Base-by-base conservation (phyloP, 31 red algal genomes). In the Bonnemaisonia californica region DNA sequence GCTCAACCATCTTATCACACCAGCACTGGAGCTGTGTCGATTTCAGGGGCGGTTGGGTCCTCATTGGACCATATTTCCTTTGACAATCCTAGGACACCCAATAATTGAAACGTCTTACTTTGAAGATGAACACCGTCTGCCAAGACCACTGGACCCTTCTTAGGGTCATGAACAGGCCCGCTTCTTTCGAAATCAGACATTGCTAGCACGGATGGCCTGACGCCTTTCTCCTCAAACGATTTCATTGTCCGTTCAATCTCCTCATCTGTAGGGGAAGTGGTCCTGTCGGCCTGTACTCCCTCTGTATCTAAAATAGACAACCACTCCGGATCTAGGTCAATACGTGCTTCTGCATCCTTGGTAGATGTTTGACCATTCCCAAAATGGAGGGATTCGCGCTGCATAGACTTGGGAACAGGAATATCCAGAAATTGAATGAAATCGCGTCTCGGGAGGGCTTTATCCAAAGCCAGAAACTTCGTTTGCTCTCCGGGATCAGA, bases 371-470 rank as follows among this genome's bases (percentile, higher is more conserved):
- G n/a, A n/a, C n/a, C n/a, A n/a, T n/a, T n/a, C n/a, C n/a, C n/a
- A n/a, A n/a, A n/a, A n/a, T n/a, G n/a, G n/a, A n/a, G n/a, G 54
- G 1, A 3, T 32, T 74, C 33, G 41, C 45, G 0, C 36, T 47
- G 12, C 16, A 21, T 30, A 38, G 36, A 23, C 32, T 28, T 62
- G 35, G 42, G 13, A 4, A 62, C 5, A 5, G 91, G 91, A 41
- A 98, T 82, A 47, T 95, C 88, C 2, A 98, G 57, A 30, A 98
- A 37, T 68, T 91, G 81, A 32, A 95, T 58, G 69, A 95, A 95
- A 31, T 92, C 79, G 18, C 92, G 81, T 40, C 74, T 48, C 9
- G 92, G 92, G 11, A 95, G 73, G 40, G 74, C 78, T 76, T 98
- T 92, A 64, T 94, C 92, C 71, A 98, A 64, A 18, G 96, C 88